Conservation (phyloP, 305 asterid genomes). For the Solanum chacoense region DNA sequence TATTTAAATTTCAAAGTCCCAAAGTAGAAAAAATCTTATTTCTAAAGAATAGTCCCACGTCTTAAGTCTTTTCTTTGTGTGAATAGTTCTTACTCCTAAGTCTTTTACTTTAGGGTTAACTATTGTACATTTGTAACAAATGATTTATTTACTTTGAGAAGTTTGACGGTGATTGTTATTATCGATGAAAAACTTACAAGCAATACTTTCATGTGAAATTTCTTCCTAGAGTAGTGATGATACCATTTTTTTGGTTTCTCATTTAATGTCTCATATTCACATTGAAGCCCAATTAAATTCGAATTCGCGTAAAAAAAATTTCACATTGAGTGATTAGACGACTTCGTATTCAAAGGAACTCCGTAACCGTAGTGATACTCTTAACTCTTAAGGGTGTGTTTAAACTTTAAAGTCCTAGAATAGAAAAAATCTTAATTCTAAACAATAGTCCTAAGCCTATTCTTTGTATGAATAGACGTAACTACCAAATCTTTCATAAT, state of each 20-base stretch:
- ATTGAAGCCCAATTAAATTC: too few species aligned
- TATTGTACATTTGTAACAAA: too few species aligned
- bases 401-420: not conserved
- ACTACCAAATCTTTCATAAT: not conserved
- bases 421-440: not conserved
- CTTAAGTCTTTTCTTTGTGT: too few species aligned
- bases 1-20: not conserved
- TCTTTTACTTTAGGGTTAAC: too few species aligned
- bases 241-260: rapidly evolving
- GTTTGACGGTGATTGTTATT: not conserved
- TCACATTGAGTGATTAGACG: too few species aligned
- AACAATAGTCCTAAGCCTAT: not conserved
- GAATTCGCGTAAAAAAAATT: not conserved
- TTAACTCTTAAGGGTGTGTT: not conserved
- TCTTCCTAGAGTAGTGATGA: not conserved
- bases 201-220: not conserved
- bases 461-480: not conserved
- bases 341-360: rapidly evolving
- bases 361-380: not conserved
- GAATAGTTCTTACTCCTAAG: too few species aligned
- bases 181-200: not conserved
- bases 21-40: too few species aligned
- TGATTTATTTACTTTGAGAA: not conserved
- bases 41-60: not conserved
- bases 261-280: rapidly evolving